Evolutionary conservation across 257 asterid species (phyloP), one percentile per base, ranked within the genome.

Genomic region (Ajuga chamaepitys): DNA sequence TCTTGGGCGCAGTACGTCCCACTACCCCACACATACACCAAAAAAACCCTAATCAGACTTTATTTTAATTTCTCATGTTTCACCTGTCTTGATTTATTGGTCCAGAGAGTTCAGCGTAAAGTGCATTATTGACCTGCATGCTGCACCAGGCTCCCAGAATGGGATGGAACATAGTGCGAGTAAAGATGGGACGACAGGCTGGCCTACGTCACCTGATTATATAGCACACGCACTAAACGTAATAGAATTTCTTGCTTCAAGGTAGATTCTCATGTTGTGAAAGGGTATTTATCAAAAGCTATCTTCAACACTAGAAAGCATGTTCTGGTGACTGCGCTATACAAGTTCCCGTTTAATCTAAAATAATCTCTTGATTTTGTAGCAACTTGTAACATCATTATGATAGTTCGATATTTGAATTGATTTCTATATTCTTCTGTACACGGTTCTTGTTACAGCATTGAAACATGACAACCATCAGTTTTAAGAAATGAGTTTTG

Each of bases 121-220:
- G 77, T 88, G 95, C 86, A 90, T 88, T 72, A 77, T 90, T 5
- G 96, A 90, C 73, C 91, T 88, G 44, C 97, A 88, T 70, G 96
- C 97, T 20, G 95, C 93, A 41, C 96, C 96, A 0, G 95, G 86
- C 72, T 90, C 97, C 25, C 96, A 90, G 78, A 90, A 90, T 25
- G 95, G 95, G 45, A 79, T 79, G 87, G 97, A 90, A 65, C 95
- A 90, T 80, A 88, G 97, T 74, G 86, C 95, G 16, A 84, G 95
- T 78, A 75, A 88, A 73, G 97, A 90, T 35, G 97, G 96, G 21
- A 79, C 83, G 6, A 81, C 84, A 0, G 95, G 86, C 56, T 90
- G 97, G 97, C 81, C 88, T 8, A 75, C 82, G 21, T 81, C 94
- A 34, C 66, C 77, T 0, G 81, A 79, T 59, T 57, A 71, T 56